Conservation (phyloP, 345 rosid species). For the Noccaea bulbosa region DNA sequence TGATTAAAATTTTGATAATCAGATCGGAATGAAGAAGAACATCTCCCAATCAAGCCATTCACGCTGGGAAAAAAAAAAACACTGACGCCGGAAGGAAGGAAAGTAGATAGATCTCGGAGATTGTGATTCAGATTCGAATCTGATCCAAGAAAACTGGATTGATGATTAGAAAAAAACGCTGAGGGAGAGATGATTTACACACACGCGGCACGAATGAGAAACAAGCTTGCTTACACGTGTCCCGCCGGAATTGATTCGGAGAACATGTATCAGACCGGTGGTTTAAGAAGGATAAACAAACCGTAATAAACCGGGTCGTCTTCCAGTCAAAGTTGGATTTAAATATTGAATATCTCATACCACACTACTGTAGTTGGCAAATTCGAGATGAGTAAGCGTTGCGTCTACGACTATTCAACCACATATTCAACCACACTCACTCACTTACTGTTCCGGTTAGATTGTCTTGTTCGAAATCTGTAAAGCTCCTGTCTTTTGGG, state of each 20-base stretch:
- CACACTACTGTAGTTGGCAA: too few relatives aligned
- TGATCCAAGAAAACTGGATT: constrained; percentile 27
- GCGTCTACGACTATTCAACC: constrained; percentile 31
- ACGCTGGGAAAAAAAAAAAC: too few relatives aligned
- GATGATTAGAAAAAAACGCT: neutral
- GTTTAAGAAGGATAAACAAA: neutral
- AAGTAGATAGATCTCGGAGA: constrained; percentile 21
- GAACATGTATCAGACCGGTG: constrained; percentile 20
- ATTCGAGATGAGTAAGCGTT: constrained; percentile 11
- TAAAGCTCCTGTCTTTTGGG: too few relatives aligned
- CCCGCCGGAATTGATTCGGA: neutral
- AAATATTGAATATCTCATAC: too few relatives aligned
- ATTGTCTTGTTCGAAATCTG: too few relatives aligned
- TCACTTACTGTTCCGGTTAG: too few relatives aligned
- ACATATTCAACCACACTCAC: constrained; percentile 32
- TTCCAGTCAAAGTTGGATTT: constrained; percentile 12
- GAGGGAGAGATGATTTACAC: constrained; percentile 33
- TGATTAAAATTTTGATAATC: neutral
- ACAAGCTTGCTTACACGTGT: constrained; percentile 42
- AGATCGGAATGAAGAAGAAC: constrained; percentile 6
- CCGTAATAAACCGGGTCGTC: constrained; percentile 20
- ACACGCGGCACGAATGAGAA: constrained; percentile 34
- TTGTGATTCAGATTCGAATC: constrained; percentile 38
- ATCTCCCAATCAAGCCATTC: neutral
- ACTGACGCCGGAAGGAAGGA: too few relatives aligned